phyloP scores from a whole-genome alignment of 345 rosid genomes.

The Aquilaria sinensis region DNA sequence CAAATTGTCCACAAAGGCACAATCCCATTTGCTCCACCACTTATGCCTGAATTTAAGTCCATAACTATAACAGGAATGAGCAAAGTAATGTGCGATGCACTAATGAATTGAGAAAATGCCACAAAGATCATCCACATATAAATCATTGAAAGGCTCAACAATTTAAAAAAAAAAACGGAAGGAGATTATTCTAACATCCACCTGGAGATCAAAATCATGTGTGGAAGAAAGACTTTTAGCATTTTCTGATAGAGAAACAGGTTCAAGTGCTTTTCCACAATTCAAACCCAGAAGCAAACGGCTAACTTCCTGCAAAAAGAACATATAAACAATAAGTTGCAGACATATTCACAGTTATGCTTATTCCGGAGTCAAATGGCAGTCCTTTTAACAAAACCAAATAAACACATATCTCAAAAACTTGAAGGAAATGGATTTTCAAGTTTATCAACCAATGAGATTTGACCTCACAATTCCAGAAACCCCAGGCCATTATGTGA shows the following conservation, averaged over 20 bases:
- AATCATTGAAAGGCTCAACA: too few species aligned
- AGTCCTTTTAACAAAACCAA: neutral
- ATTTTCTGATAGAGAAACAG: slow-evolving; percentile 41
- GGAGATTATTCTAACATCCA: slow-evolving; percentile 5
- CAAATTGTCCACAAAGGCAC: too few species aligned
- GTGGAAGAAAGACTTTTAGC: slow-evolving; percentile 45
- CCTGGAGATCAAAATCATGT: slow-evolving; percentile 86
- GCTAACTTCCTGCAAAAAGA: slow-evolving; percentile 65
- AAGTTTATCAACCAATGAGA: too few species aligned
- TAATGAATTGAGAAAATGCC: too few species aligned
- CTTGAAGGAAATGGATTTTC: neutral
- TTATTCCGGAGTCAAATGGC: neutral
- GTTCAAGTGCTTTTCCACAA: slow-evolving; percentile 56
- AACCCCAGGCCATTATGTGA: too few species aligned
- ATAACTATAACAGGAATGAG: too few species aligned
- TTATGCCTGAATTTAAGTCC: too few species aligned
- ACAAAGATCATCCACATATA: too few species aligned
- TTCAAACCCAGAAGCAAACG: slow-evolving; percentile 72
- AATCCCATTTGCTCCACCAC: too few species aligned
- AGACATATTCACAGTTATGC: neutral
- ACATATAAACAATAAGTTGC: slow-evolving; percentile 3
- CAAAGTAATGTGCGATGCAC: too few species aligned
- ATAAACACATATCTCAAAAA: neutral
- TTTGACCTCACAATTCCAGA: too few species aligned
- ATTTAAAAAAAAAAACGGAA: too few species aligned